Percentiles rank a stretch among this genome's conserved stretches.
Evolutionary conservation across 176 grass and related monocot species (phyloP).

Genomic region (Oryza officinalis): DNA sequence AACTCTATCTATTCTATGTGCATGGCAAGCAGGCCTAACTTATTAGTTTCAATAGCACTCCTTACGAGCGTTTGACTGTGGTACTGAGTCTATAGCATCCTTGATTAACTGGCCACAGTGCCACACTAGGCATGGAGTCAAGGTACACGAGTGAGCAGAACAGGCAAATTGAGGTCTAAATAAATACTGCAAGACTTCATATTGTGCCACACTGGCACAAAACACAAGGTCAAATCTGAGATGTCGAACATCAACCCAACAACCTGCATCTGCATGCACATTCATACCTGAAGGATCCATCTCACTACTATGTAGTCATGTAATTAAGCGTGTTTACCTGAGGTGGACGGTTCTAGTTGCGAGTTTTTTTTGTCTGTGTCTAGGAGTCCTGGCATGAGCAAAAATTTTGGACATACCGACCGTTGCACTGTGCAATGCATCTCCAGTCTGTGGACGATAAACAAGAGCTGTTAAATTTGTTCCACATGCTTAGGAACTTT

Average conservation of each 20-base stretch:
- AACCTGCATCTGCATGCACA: not conserved
- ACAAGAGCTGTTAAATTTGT: not conserved
- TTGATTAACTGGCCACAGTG: too few relatives aligned
- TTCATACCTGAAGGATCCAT: not conserved
- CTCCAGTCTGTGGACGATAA: conserved; percentile 4
- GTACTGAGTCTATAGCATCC: too few relatives aligned
- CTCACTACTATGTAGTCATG: not conserved
- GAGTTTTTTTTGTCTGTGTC: not conserved
- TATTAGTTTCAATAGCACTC: too few relatives aligned
- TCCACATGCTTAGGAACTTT: too few relatives aligned
- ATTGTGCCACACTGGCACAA: not conserved
- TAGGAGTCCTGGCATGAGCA: not conserved
- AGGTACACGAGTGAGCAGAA: too few relatives aligned
- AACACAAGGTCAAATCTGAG: not conserved
- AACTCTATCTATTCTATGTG: too few relatives aligned
- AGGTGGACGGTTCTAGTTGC: not conserved
- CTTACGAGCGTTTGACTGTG: too few relatives aligned
- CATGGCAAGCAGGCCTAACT: too few relatives aligned
- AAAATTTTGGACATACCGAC: conserved; percentile 9
- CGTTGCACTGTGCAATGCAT: not conserved
- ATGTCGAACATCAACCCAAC: not conserved
- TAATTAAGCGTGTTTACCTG: not conserved
- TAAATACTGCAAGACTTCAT: not conserved
- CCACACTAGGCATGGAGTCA: too few relatives aligned
- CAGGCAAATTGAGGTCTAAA: too few relatives aligned